Evolutionary conservation across 1,284 basidiomycete genomes (phyloP).

Genomic region (Cystobasidium slooffiae): DNA sequence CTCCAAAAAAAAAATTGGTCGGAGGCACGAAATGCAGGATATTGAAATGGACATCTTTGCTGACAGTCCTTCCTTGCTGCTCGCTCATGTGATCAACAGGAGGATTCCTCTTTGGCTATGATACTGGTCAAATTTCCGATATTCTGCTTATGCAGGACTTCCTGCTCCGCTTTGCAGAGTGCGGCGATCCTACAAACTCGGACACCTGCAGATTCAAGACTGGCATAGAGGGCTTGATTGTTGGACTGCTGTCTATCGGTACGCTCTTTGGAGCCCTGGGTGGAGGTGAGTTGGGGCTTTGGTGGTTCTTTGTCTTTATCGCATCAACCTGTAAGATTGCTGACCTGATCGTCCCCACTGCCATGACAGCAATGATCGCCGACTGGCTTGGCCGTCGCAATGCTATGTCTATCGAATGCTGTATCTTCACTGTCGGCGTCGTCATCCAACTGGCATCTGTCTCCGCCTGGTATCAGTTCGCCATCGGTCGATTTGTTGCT

Average conservation of each 20-base stretch:
- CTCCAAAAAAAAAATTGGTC: neutral
- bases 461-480: constrained; percentile 65
- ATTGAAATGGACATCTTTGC: neutral
- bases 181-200: constrained; percentile 59
- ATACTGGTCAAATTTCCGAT: constrained; percentile 46
- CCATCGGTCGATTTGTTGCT: constrained; percentile 66
- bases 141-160: constrained; percentile 68
- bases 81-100: neutral
- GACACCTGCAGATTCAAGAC: constrained; percentile 53
- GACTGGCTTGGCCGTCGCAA: constrained; percentile 71
- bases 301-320: constrained; percentile 19
- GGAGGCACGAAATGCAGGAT: neutral
- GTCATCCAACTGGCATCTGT: constrained; percentile 59
- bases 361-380: constrained; percentile 66
- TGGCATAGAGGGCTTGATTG: constrained; percentile 64
- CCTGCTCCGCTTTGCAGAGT: constrained; percentile 66
- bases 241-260: constrained; percentile 65
- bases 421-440: constrained; percentile 69
- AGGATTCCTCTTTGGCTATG: constrained; percentile 45
- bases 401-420: constrained; percentile 72
- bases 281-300: constrained; percentile 61
- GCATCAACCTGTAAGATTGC: neutral
- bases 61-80: neutral
- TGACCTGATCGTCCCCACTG: constrained; percentile 60
- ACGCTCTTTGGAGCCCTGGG: constrained; percentile 52